These are phyloP conservation scores for Oryza coarctata DNA, from an alignment of 176 grass and related monocot genomes.

Conservation along the genomic window DNA sequence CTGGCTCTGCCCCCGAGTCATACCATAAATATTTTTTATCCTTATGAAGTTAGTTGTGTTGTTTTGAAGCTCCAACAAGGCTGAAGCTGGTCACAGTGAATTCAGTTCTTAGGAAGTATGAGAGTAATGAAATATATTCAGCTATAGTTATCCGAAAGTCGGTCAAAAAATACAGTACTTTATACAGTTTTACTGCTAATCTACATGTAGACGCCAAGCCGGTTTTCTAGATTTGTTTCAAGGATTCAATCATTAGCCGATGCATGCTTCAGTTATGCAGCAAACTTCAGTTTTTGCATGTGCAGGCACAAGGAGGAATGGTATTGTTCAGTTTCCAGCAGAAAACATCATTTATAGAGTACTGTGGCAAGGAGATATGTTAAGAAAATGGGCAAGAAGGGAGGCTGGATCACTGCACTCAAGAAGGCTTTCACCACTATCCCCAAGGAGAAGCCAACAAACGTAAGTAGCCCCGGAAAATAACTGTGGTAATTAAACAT, in stretches of 20 bases:
- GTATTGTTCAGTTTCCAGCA: not conserved
- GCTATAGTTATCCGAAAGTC: not conserved
- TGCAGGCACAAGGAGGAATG: not conserved
- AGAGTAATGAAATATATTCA: not conserved
- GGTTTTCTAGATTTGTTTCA: not conserved
- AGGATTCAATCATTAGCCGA: not conserved
- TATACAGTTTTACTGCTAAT: not conserved
- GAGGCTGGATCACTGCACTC: constrained; percentile 79
- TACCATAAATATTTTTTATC: not conserved
- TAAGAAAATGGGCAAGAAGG: constrained; percentile 96
- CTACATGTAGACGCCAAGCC: no score
- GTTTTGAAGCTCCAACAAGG: not conserved
- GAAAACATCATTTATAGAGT: constrained; percentile 16
- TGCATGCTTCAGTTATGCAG: not conserved
- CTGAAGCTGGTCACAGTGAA: not conserved
- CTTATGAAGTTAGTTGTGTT: not conserved
- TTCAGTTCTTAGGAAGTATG: not conserved
- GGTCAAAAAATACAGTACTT: not conserved
- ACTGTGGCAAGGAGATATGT: constrained; percentile 40
- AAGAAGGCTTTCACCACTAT: constrained; percentile 70
- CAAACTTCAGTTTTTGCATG: not conserved
- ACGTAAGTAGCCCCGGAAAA: constrained; percentile 46
- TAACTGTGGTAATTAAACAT: not conserved
- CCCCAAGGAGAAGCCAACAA: constrained; percentile 66
- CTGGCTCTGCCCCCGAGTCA: no score